A percentile compares a stretch with the other conserved stretches of the same genome.
These are phyloP conservation scores for Orbilia oligospora DNA, from an alignment of 2,329 filamentous ascomycete species.

Conservation along the genomic window DNA sequence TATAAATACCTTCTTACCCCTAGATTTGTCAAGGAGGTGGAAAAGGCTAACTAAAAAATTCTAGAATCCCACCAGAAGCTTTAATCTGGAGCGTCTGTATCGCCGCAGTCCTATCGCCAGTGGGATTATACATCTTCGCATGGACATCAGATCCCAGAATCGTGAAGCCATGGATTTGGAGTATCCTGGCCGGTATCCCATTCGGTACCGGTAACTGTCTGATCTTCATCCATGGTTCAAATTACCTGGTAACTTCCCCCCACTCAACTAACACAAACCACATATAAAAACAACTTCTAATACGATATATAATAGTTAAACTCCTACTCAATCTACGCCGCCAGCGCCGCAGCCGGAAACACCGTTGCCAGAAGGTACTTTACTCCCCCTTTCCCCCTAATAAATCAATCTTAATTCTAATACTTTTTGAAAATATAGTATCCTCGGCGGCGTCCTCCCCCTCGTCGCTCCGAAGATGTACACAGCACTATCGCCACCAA, in stretches of 20 bases:
- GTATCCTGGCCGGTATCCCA: conserved; percentile 82
- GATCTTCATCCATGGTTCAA: conserved; percentile 85
- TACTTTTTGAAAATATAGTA: conserved; percentile 66
- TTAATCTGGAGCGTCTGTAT: conserved; percentile 85
- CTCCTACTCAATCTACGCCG: conserved; percentile 84
- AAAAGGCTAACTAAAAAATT: neutral
- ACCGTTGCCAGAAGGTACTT: conserved; percentile 74
- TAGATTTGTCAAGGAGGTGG: neutral
- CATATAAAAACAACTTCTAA: neutral
- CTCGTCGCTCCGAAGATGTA: conserved; percentile 83
- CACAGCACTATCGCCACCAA: conserved; percentile 73
- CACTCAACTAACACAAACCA: neutral
- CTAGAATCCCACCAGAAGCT: conserved; percentile 77
- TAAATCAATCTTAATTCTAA: neutral
- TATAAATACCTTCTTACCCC: neutral
- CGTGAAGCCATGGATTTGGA: conserved; percentile 78
- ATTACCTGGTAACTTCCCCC: conserved; percentile 76
- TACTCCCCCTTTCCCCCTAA: neutral
- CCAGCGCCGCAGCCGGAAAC: conserved; percentile 84
- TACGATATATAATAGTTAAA: conserved; percentile 35
- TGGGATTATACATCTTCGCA: conserved; percentile 87
- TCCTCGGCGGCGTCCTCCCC: conserved; percentile 83
- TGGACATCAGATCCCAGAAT: conserved; percentile 89
- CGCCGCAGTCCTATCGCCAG: conserved; percentile 79
- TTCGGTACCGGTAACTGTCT: conserved; percentile 83